Conservation (phyloP, 257 asterid species). For the Fraxinus americana region DNA sequence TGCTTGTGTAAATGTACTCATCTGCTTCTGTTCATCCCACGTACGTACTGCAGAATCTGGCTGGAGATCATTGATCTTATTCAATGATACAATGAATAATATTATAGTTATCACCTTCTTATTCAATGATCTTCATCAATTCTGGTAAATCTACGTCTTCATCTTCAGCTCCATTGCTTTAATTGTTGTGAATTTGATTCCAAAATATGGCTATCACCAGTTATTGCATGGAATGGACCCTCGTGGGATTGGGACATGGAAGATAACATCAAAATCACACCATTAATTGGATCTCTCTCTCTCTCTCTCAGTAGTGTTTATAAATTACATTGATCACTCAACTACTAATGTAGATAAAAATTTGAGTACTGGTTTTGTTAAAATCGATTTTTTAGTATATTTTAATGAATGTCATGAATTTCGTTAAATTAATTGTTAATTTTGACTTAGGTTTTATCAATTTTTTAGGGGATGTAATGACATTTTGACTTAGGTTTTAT, state of each 20-base stretch:
- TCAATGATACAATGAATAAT: neutral
- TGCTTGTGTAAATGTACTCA: neutral
- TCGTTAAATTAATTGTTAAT: no score
- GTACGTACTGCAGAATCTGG: neutral
- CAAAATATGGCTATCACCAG: neutral
- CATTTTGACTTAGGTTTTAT: no score
- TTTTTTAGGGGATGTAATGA: neutral
- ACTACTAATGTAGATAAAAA: no score
- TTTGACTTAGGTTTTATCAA: no score
- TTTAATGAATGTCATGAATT: no score
- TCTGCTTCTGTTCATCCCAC: neutral
- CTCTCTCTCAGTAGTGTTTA: no score
- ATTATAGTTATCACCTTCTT: neutral
- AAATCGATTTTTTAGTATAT: no score
- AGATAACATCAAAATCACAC: neutral
- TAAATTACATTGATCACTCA: no score
- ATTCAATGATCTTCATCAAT: no score
- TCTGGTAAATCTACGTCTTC: neutral
- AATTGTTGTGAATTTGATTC: neutral
- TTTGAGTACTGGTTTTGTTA: no score
- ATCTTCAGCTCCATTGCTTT: neutral
- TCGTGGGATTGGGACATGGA: neutral
- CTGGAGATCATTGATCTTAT: neutral
- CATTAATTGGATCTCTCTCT: neutral
- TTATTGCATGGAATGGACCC: neutral